Percentiles rank a stretch among this genome's conserved stretches.
Conservation (phyloP, 805 yeast species). For the Zygotorulaspora sp. region DNA sequence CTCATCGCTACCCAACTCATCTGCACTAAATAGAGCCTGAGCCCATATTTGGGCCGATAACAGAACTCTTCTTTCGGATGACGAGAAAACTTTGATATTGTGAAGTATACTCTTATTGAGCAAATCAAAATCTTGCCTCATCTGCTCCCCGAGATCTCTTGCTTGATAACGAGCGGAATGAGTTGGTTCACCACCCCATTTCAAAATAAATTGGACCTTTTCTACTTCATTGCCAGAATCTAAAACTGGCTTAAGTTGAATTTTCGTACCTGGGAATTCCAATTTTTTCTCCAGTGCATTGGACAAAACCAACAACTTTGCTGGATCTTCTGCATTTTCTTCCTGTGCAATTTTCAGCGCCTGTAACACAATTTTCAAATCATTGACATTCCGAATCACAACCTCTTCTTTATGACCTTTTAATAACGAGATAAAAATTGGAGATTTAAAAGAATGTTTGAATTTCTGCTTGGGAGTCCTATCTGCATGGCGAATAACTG, state of each 20-base stretch:
- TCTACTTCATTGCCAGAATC: conserved; percentile 69
- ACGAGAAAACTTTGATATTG: conserved; percentile 81
- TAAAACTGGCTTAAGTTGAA: conserved; percentile 88
- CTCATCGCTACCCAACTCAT: conserved; percentile 70
- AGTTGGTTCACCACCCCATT: conserved; percentile 99
- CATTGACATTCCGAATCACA: conserved; percentile 84
- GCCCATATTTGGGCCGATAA: conserved; percentile 89
- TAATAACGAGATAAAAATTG: conserved; percentile 74
- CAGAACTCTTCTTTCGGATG: conserved; percentile 91
- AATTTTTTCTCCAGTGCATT: conserved; percentile 85
- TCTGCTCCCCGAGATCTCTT: conserved; percentile 90
- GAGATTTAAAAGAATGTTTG: conserved; percentile 89
- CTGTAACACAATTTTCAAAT: conserved; percentile 76
- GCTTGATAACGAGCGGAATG: conserved; percentile 96
- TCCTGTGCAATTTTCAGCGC: conserved; percentile 80
- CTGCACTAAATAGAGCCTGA: conserved; percentile 66
- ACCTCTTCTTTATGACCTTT: conserved; percentile 97
- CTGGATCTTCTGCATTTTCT: conserved; percentile 72
- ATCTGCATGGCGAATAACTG: conserved; percentile 94
- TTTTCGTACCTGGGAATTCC: conserved; percentile 91
- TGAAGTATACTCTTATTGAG: conserved; percentile 80
- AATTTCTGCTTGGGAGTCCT: conserved; percentile 98
- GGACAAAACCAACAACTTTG: conserved; percentile 69
- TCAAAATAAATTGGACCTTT: conserved; percentile 89
- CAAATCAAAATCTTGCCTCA: conserved; percentile 84